Evolutionary conservation across 805 yeast species (phyloP).

Genomic region (Kuraishia borneana): DNA sequence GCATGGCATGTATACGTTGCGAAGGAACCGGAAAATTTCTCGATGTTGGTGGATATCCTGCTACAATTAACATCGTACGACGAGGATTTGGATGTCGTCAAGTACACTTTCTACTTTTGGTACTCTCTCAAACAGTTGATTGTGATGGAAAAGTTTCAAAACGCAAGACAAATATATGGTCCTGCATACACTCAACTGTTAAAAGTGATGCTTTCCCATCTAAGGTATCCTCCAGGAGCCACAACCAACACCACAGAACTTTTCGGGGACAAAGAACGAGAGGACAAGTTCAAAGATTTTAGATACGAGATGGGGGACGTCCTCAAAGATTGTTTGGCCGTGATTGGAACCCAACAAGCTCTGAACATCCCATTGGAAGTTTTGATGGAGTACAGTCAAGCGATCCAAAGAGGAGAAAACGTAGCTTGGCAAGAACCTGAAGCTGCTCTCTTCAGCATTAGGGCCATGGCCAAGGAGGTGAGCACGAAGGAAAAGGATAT

Average conservation of each 20-base stretch:
- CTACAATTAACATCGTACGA: constrained; percentile 62
- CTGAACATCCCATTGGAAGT: constrained; percentile 57
- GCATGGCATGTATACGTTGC: constrained; percentile 88
- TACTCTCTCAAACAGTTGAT: constrained; percentile 67
- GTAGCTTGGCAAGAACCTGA: constrained; percentile 80
- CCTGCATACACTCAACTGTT: constrained; percentile 52
- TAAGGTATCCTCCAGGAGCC: constrained; percentile 53
- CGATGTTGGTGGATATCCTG: constrained; percentile 62
- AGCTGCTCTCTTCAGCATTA: constrained; percentile 78
- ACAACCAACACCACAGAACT: constrained; percentile 28
- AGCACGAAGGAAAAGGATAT: constrained; percentile 49
- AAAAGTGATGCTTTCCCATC: constrained; percentile 50
- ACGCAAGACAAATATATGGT: constrained; percentile 34
- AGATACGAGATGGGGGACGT: constrained; percentile 97
- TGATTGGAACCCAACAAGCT: constrained; percentile 68
- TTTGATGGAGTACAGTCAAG: constrained; percentile 29
- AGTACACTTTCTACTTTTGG: constrained; percentile 92
- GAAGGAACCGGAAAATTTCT: constrained; percentile 55
- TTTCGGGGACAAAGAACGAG: constrained; percentile 69
- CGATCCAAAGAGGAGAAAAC: constrained; percentile 6
- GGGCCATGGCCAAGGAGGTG: constrained; percentile 93
- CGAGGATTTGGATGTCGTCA: constrained; percentile 79
- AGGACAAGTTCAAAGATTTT: constrained; percentile 88
- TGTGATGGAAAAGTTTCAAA: constrained; percentile 43
- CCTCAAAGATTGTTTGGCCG: constrained; percentile 89